Evolutionary conservation across 2,329 filamentous ascomycete species (phyloP).

Genomic region (Aulographum hederae): DNA sequence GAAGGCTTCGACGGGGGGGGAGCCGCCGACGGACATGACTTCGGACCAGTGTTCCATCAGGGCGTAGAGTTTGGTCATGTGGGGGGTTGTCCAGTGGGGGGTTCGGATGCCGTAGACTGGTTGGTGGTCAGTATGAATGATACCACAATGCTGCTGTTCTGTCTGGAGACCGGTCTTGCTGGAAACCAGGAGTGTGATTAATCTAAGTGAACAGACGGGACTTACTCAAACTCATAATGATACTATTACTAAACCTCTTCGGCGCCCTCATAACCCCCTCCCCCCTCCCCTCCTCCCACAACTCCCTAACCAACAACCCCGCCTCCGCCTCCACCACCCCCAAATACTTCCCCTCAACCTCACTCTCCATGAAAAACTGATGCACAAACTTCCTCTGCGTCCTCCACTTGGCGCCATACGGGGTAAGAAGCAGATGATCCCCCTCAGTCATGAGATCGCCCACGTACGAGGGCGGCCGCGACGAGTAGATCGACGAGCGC

Average conservation of each 20-base stretch:
- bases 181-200: neutral
- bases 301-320: neutral
- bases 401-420: slow-evolving; percentile 21
- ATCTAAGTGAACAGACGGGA: slow-evolving; percentile 5
- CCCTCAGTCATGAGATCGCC: neutral
- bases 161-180: no score
- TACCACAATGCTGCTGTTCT: slow-evolving; percentile 3
- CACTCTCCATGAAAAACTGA: slow-evolving; percentile 25
- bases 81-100: slow-evolving; percentile 5
- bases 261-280: slow-evolving; percentile 30
- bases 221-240: slow-evolving; percentile 23
- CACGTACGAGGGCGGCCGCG: neutral
- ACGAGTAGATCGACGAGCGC: neutral
- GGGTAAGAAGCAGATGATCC: neutral
- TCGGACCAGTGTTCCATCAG: slow-evolving; percentile 23
- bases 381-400: slow-evolving; percentile 27
- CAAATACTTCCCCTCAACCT: slow-evolving; percentile 24
- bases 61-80: slow-evolving; percentile 21
- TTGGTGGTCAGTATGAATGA: slow-evolving; percentile 2
- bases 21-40: slow-evolving; percentile 26
- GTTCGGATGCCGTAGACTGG: slow-evolving; percentile 8
- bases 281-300: slow-evolving; percentile 3
- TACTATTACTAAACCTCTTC: slow-evolving; percentile 30
- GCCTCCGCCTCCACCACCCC: slow-evolving; percentile 9
- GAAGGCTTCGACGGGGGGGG: slow-evolving; percentile 28